Evolutionary conservation across 768 basidiomycete genomes (phyloP).

Genomic region (Chalciporus pseudorubinellus): DNA sequence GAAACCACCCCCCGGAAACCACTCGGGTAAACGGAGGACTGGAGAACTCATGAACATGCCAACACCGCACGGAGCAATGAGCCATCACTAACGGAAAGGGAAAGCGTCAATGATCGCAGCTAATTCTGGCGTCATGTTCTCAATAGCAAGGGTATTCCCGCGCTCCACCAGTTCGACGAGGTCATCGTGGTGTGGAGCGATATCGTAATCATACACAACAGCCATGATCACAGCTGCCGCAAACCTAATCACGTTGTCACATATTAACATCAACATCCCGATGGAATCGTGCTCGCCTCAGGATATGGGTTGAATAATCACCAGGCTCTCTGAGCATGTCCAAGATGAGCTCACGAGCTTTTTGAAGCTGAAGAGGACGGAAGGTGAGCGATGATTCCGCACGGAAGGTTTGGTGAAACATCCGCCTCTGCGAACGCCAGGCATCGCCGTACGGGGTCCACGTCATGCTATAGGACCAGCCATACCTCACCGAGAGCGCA

Average conservation of each 20-base stretch:
- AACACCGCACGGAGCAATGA: too few relatives aligned
- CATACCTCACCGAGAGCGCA: conserved; percentile 9
- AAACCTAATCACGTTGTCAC: conserved; percentile 18
- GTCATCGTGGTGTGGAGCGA: conserved; percentile 35
- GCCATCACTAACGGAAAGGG: conserved; percentile 17
- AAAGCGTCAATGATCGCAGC: conserved; percentile 19
- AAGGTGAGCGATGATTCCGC: conserved; percentile 12
- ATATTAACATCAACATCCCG: too few relatives aligned
- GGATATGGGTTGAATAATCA: conserved; percentile 4
- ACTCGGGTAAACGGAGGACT: conserved; percentile 25
- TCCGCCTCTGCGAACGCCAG: too few relatives aligned
- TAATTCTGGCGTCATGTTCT: conserved; percentile 13
- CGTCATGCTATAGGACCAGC: conserved; percentile 18
- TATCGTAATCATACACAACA: conserved; percentile 40
- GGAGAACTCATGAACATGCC: too few relatives aligned
- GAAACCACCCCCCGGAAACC: conserved; percentile 28
- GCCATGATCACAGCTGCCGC: conserved; percentile 38
- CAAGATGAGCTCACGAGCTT: neutral
- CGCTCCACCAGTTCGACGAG: conserved; percentile 38
- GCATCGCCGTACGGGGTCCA: conserved; percentile 13
- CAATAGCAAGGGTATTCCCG: conserved; percentile 22
- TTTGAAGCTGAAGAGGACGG: conserved; percentile 15
- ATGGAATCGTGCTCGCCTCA: conserved; percentile 1
- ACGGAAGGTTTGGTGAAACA: too few relatives aligned
- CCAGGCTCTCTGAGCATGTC: conserved; percentile 11